These are phyloP conservation scores for Pseudopyricularia cyperi DNA, from an alignment of 2,329 filamentous ascomycete genomes.

Conservation along the genomic window DNA sequence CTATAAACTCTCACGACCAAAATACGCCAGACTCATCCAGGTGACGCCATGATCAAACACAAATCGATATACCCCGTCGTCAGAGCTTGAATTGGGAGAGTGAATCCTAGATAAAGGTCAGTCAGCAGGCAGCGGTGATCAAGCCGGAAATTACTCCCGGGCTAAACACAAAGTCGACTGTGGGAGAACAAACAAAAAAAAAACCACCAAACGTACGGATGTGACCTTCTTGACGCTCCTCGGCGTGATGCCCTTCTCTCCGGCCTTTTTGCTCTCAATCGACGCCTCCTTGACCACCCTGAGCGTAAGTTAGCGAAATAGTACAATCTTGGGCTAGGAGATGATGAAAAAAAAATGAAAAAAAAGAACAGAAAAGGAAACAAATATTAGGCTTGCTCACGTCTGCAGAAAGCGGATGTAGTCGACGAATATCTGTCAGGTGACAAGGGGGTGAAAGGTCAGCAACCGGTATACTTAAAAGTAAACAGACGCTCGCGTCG, in stretches of 20 bases:
- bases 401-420: constrained; percentile 71
- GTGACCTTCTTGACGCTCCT: constrained; percentile 67
- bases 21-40: too few species aligned
- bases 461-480: neutral
- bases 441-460: neutral
- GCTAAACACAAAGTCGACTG: neutral
- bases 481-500: constrained; percentile 6
- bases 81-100: constrained; percentile 57
- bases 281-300: constrained; percentile 70
- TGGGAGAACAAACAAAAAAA: neutral
- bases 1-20: too few species aligned
- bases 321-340: neutral
- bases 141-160: neutral
- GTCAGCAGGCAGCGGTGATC: neutral
- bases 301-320: neutral
- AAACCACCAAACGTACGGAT: constrained; percentile 36
- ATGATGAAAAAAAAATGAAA: neutral
- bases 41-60: neutral
- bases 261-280: constrained; percentile 61
- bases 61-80: constrained; percentile 11
- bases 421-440: constrained; percentile 61
- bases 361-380: too few species aligned
- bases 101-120: constrained; percentile 35
- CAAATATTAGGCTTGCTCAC: constrained; percentile 22
- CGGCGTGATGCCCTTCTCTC: constrained; percentile 62